phyloP scores from a whole-genome alignment of 164 flowering plant genomes.

The Nymphaea thermarum region DNA sequence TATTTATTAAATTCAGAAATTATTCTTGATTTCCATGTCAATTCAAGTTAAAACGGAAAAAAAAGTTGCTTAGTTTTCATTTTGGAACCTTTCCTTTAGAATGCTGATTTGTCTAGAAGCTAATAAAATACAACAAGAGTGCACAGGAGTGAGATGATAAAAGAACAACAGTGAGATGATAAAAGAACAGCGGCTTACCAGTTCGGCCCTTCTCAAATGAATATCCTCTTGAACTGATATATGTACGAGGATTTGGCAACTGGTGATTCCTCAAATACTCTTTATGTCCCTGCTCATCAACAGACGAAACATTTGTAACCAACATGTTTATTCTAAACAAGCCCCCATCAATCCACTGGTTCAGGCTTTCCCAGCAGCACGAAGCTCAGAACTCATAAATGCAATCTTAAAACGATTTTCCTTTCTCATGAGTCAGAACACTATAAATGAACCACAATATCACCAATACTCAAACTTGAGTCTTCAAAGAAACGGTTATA shows the following conservation, averaged over 20 bases:
- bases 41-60: background rate
- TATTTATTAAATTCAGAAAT: too few species aligned
- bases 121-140: background rate
- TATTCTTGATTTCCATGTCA: background rate
- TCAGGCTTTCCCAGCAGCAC: too few species aligned
- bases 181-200: slow-evolving; percentile 27
- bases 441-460: background rate
- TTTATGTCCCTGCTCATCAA: slow-evolving; percentile 39
- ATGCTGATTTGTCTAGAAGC: background rate
- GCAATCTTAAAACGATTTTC: too few species aligned
- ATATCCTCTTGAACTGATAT: slow-evolving; percentile 48
- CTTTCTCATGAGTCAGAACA: too few species aligned
- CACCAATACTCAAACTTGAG: background rate
- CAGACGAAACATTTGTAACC: background rate
- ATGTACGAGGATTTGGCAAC: slow-evolving; percentile 77
- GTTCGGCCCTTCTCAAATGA: slow-evolving; percentile 56
- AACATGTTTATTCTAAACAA: too few species aligned
- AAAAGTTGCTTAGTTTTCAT: background rate
- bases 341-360: too few species aligned
- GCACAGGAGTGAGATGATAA: background rate
- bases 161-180: background rate
- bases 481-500: background rate
- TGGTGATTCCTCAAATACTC: slow-evolving; percentile 72
- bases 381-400: too few species aligned
- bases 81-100: background rate